Evolutionary conservation across 1,139 yeast species (phyloP).

Genomic region (Lodderomyces margitis): DNA sequence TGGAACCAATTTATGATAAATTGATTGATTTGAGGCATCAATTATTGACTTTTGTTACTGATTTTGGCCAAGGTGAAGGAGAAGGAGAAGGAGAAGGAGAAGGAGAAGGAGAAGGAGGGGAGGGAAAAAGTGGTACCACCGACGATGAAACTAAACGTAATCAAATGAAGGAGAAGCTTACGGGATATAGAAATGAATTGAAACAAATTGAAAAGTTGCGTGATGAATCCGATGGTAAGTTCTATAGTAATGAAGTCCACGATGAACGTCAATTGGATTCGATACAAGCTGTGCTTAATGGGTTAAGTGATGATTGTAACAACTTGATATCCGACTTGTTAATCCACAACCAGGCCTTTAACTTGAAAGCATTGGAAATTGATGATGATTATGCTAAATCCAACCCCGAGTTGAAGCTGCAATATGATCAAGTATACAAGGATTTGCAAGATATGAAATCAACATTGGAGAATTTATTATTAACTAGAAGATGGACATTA

Average conservation of each 20-base stretch:
- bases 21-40: constrained; percentile 38
- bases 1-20: constrained; percentile 50
- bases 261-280: constrained; percentile 25
- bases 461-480: constrained; percentile 73
- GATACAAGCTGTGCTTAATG: constrained; percentile 62
- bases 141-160: constrained; percentile 21
- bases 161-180: constrained; percentile 12
- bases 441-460: constrained; percentile 61
- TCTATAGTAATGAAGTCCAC: constrained; percentile 20
- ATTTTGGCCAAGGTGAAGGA: constrained; percentile 22
- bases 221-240: constrained; percentile 33
- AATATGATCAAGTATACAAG: constrained; percentile 24
- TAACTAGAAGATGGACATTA: constrained; percentile 95
- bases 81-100: constrained; percentile 26
- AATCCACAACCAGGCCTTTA: constrained; percentile 27
- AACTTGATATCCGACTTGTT: constrained; percentile 67
- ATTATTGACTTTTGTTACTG: constrained; percentile 35
- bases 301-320: constrained; percentile 78
- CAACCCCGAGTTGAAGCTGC: constrained; percentile 11
- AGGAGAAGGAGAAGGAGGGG: constrained; percentile 30
- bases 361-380: constrained; percentile 19
- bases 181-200: constrained; percentile 24
- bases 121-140: background rate
- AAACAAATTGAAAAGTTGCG: constrained; percentile 32
- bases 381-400: constrained; percentile 4